Base-by-base conservation (phyloP, 106 monocot species). In the Ottelia alismoides region DNA sequence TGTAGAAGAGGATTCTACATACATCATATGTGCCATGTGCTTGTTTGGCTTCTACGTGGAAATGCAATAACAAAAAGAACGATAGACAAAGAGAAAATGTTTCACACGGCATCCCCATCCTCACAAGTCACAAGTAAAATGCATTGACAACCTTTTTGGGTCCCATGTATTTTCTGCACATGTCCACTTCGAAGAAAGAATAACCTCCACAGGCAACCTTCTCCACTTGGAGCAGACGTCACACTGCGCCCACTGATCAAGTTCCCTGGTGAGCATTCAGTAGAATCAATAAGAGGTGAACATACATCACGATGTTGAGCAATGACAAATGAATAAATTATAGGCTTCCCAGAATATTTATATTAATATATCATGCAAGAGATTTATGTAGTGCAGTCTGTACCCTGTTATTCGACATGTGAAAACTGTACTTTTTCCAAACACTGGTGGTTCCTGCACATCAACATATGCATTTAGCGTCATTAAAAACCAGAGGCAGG, bases 221-320 rank as follows among this genome's bases (percentile, higher is more conserved):
- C 98, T 78, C 90, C 90, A 99, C 70, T 91, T 99, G 23, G 47
- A 72, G 57, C 98, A 99, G 60, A 73, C 66, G 57, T 90, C 98
- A 65, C 98, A 99, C 46, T 99, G 98, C 30, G 74, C 78, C 98
- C 98, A 99, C 72, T 99, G 98, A 66, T 90, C 90, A 52, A 77
- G 70, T 24, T 57, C 72, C 75, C 98, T 98, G 59, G n/a, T n/a
- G n/a, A 43, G 16, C 6, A 43, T 43, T 6, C 40, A 43, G 16
- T 43, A 43, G 10, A 43, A 43, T 43, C 16, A 43, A 16, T 16
- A 43, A 18, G 20, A 55, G 29, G 19, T 16, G 20, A 55, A 18
- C 20, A n/a, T 25, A 30, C 3, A 10, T 27, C 18, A 55, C 4
- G 12, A 55, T 55, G 55, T 29, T 55, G 17, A 43, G 6, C 40